phyloP scores from a whole-genome alignment of 1,139 yeast genomes.

The Diutina ranongensis region DNA sequence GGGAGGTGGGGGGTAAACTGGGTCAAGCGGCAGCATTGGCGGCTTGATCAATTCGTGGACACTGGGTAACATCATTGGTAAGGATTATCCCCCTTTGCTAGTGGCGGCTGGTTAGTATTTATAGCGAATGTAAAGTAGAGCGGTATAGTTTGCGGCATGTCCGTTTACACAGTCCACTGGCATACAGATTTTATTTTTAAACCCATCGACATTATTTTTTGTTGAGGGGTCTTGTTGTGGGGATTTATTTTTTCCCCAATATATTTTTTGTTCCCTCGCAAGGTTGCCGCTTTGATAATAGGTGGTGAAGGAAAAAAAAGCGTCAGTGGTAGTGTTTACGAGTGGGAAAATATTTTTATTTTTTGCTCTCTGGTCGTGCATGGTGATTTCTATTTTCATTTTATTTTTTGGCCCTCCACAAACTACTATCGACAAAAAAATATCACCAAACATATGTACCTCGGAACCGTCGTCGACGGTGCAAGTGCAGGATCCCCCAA shows the following conservation, averaged over 20 bases:
- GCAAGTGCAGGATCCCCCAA: too few species aligned
- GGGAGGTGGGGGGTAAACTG: background rate
- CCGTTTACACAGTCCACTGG: background rate
- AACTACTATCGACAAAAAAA: too few species aligned
- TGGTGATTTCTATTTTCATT: too few species aligned
- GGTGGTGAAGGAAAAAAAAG: too few species aligned
- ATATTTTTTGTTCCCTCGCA: too few species aligned
- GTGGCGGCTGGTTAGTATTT: background rate
- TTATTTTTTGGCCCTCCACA: too few species aligned
- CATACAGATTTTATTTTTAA: background rate
- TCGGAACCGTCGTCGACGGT: too few species aligned
- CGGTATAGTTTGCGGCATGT: background rate
- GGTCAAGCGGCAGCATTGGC: conserved; percentile 6
- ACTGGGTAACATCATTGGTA: background rate
- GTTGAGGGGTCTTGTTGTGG: background rate
- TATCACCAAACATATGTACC: too few species aligned
- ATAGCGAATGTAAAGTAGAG: background rate
- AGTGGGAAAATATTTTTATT: too few species aligned
- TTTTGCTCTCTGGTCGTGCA: too few species aligned
- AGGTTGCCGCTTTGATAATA: too few species aligned
- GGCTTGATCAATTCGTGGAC: conserved; percentile 6
- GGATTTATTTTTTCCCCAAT: background rate
- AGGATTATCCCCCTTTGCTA: background rate
- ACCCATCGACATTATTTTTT: background rate
- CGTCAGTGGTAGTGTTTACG: too few species aligned